Evolutionary conservation across 768 basidiomycete species (phyloP).

Genomic region (Panaeolus cyanescens): DNA sequence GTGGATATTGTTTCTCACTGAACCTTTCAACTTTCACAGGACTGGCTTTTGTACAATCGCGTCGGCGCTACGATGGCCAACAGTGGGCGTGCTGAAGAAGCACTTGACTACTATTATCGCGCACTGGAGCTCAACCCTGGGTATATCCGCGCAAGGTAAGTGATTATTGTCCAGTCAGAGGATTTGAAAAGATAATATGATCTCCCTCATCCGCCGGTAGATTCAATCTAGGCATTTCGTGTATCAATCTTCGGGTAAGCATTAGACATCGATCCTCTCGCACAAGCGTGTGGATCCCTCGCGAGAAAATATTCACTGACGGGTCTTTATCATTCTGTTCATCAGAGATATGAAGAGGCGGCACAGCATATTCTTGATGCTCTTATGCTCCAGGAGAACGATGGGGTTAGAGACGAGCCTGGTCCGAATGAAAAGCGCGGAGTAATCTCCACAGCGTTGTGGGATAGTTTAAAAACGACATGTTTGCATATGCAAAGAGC

Average conservation of each 20-base stretch:
- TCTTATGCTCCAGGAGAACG: conserved; percentile 84
- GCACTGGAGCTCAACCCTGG: conserved; percentile 87
- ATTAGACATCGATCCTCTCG: conserved; percentile 4
- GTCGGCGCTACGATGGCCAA: conserved; percentile 96
- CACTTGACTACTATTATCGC: conserved; percentile 83
- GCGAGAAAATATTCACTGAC: conserved; percentile 2
- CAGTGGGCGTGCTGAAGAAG: conserved; percentile 75
- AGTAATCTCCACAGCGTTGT: conserved; percentile 75
- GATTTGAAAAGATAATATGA: conserved; percentile 7
- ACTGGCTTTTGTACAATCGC: conserved; percentile 91
- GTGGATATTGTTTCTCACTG: conserved; percentile 6
- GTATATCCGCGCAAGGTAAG: conserved; percentile 86
- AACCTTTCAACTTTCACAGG: conserved; percentile 43
- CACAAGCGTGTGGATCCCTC: not conserved
- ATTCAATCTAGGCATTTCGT: conserved; percentile 93
- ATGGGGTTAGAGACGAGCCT: conserved; percentile 56
- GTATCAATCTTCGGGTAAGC: conserved; percentile 79
- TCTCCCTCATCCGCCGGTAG: conserved; percentile 38
- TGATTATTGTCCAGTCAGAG: conserved; percentile 4
- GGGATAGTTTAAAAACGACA: conserved; percentile 86
- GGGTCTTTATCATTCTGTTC: conserved; percentile 8
- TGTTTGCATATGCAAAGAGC: conserved; percentile 79
- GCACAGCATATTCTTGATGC: conserved; percentile 88
- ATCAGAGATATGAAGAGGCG: conserved; percentile 82
- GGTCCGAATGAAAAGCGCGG: conserved; percentile 58